Base-by-base conservation (phyloP, 352 stramenopile genomes). In the Phytophthora sp. region DNA sequence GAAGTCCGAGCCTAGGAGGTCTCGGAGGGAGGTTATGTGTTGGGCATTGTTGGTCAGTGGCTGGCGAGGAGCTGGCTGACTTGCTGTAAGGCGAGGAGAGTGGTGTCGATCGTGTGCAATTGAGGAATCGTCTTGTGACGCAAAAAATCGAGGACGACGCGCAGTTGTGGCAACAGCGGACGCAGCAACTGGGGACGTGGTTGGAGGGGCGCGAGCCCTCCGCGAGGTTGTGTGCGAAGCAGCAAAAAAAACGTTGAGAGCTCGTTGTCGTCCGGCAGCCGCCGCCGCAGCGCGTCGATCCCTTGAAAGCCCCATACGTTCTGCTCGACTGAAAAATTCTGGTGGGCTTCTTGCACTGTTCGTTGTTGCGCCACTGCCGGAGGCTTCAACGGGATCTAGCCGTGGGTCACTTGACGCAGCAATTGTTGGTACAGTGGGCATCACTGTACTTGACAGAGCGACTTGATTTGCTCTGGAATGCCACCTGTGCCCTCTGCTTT, bases 1-100 rank as follows among this genome's bases (percentile, higher is more conserved):
- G 28, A 66, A 66, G 23, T 66, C 56, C 23, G 57, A 66, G 23
- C 57, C 57, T 13, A 66, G 8, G 2, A 66, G 57, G 13, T 66
- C 57, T 53, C 46, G 4, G 10, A 66, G 24, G 2, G 57, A 48
- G 15, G 30, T 66, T 5, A 60, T 44, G 24, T 39, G 52, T 30
- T 51, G 50, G 2, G 57, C 57, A 48, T 60, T 41, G 21, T 8
- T 27, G 17, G 48, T 55, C 42, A 66, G 35, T 15, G 56, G 41
- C 44, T 66, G 37, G 10, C 56, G 56, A 46, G 48, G 56, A 12
- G 48, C 48, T 18, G 56, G 48, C 6, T 66, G 48, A 23, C 57
- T 66, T 21, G 31, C 24, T 66, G 49, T 39, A 15, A 60, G 24
- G 0, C 38, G 57, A 31, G 32, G 48, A 46, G 38, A 45, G 21